Conservation (phyloP, 139 green algal genomes). For the Tetraselmis striata region DNA sequence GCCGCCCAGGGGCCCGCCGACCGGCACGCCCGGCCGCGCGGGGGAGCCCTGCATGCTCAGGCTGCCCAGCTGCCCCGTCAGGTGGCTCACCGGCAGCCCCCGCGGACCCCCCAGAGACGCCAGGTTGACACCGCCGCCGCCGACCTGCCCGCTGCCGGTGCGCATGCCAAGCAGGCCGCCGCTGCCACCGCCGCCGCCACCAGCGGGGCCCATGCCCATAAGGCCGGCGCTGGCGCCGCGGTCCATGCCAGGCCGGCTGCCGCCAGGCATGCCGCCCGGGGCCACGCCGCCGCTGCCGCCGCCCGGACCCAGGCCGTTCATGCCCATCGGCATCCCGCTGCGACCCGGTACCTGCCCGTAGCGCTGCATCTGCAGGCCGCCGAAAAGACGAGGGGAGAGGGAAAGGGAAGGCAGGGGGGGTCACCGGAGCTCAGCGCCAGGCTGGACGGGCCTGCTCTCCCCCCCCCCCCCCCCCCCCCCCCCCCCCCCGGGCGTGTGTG, state of each 20-base stretch:
- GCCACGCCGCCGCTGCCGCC: neutral
- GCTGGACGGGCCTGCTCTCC: too few relatives aligned
- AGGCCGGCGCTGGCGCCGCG: neutral
- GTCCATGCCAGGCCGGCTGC: neutral
- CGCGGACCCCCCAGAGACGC: slow-evolving; percentile 20
- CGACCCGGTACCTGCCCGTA: slow-evolving; percentile 11
- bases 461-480: too few relatives aligned
- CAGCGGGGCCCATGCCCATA: slow-evolving; percentile 4
- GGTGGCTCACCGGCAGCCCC: slow-evolving; percentile 19
- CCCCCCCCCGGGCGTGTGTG: neutral
- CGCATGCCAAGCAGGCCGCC: slow-evolving; percentile 2
- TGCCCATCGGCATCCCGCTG: slow-evolving; percentile 2
- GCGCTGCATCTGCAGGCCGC: slow-evolving; percentile 5
- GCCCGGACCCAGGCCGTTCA: slow-evolving; percentile 10
- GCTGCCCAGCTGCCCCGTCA: slow-evolving; percentile 11
- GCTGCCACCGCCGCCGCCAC: neutral
- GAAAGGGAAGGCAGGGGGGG: too few relatives aligned
- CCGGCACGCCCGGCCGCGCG: neutral
- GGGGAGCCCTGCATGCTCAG: slow-evolving; percentile 4
- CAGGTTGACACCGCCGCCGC: neutral
- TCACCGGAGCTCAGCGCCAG: too few relatives aligned
- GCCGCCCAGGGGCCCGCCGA: neutral
- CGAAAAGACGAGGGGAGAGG: too few relatives aligned
- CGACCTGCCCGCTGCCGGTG: neutral
- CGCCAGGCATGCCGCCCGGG: neutral